Conservation (phyloP, 75 land plant genomes). For the Chamaecyparis obtusa region DNA sequence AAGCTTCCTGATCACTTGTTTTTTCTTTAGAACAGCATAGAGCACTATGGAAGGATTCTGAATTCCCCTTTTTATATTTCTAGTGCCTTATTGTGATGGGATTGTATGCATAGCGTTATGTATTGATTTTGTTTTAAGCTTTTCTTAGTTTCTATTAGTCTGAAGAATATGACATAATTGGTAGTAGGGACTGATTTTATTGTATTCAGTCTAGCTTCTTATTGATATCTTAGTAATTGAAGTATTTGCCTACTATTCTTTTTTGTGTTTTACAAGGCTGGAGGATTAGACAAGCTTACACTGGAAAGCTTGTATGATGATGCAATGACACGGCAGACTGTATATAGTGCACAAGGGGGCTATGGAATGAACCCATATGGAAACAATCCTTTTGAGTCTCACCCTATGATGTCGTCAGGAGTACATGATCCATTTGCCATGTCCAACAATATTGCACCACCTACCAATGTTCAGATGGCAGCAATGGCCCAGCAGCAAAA, state of each 20-base stretch:
- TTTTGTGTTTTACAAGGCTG: constrained; percentile 56
- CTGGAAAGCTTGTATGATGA: constrained; percentile 95
- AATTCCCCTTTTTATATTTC: background rate
- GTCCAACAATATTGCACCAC: constrained; percentile 73
- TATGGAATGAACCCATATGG: background rate
- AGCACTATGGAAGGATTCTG: background rate
- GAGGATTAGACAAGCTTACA: constrained; percentile 84
- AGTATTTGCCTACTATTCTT: background rate
- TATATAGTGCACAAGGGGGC: constrained; percentile 26
- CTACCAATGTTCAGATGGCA: constrained; percentile 89
- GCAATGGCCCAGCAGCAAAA: constrained; percentile 83
- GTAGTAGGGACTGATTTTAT: background rate
- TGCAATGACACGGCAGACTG: constrained; percentile 38
- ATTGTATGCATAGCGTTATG: background rate
- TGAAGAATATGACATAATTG: background rate
- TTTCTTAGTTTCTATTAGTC: background rate
- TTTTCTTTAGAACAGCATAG: background rate
- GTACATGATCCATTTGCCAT: constrained; percentile 73
- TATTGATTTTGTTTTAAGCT: background rate
- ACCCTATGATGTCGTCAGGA: constrained; percentile 26
- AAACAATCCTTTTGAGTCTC: constrained; percentile 41
- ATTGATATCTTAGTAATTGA: background rate
- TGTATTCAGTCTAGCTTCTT: background rate
- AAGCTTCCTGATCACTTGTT: background rate
- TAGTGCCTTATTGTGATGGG: background rate